Conservation (phyloP, 768 basidiomycete genomes). For the Suillus ampliporus region DNA sequence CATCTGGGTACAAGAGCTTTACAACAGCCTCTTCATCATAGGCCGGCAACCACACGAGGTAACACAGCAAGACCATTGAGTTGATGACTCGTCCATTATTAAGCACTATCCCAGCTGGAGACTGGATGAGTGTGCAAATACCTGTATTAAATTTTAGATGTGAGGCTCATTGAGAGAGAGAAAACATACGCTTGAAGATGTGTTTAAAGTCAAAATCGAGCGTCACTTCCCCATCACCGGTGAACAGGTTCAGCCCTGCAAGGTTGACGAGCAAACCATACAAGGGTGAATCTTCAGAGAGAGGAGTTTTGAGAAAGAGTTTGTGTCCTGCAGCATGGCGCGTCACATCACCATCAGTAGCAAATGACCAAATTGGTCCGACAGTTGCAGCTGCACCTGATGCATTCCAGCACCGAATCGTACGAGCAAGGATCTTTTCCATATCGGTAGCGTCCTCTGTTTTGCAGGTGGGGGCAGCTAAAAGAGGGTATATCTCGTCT, state of each 20-base stretch:
- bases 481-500: conserved; percentile 13
- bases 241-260: conserved; percentile 20
- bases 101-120: no score
- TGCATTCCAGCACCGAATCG: neutral
- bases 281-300: neutral
- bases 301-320: neutral
- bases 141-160: no score
- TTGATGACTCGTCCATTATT: no score
- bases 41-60: no score
- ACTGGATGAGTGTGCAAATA: no score
- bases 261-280: neutral
- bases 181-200: conserved; percentile 21
- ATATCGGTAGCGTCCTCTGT: conserved; percentile 4
- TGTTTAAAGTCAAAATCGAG: conserved; percentile 24
- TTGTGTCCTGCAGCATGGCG: conserved; percentile 13
- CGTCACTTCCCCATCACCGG: conserved; percentile 11
- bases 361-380: conserved; percentile 20
- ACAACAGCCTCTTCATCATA: no score
- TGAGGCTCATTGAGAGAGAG: no score
- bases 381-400: neutral
- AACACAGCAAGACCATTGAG: no score
- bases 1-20: no score
- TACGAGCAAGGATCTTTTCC: neutral
- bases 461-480: conserved; percentile 21
- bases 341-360: conserved; percentile 20